Evolutionary conservation across 345 rosid species (phyloP).

Genomic region (Hypericum androsaemum): DNA sequence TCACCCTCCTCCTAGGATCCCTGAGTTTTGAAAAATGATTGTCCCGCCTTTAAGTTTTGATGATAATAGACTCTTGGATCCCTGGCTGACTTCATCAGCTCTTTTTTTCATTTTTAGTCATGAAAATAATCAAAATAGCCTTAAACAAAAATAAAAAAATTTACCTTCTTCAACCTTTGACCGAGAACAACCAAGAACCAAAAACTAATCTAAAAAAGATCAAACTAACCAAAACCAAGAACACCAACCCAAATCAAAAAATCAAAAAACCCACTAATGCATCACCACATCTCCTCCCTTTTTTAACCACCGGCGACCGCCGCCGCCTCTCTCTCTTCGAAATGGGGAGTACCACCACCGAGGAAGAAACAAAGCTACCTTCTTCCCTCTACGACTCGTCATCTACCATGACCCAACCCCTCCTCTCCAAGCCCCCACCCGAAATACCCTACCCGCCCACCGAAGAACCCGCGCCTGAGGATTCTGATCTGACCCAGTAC

Average conservation of each 20-base stretch:
- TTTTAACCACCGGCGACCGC: not conserved
- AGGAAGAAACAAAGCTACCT: conserved; percentile 36
- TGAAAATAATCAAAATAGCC: no score
- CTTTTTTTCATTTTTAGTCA: no score
- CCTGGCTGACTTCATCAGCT: no score
- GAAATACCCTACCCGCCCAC: conserved; percentile 15
- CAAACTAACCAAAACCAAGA: no score
- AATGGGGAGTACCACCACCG: conserved; percentile 36
- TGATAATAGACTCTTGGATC: no score
- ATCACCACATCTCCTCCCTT: conserved; percentile 3
- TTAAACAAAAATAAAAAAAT: no score
- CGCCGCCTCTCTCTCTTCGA: conserved; percentile 4
- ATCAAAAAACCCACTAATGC: not conserved
- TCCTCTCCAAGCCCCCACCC: conserved; percentile 44
- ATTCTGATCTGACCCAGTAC: conserved; percentile 59
- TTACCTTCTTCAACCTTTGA: no score
- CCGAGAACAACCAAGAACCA: no score
- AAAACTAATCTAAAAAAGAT: no score
- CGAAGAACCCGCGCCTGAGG: conserved; percentile 29
- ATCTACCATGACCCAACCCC: conserved; percentile 46
- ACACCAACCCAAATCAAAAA: not conserved
- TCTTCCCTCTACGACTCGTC: conserved; percentile 32
- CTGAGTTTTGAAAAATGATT: no score
- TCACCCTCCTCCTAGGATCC: no score
- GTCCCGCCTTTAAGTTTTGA: no score